Conservation (phyloP, 176 grass and related monocot species). For the Eragrostis nindensis region DNA sequence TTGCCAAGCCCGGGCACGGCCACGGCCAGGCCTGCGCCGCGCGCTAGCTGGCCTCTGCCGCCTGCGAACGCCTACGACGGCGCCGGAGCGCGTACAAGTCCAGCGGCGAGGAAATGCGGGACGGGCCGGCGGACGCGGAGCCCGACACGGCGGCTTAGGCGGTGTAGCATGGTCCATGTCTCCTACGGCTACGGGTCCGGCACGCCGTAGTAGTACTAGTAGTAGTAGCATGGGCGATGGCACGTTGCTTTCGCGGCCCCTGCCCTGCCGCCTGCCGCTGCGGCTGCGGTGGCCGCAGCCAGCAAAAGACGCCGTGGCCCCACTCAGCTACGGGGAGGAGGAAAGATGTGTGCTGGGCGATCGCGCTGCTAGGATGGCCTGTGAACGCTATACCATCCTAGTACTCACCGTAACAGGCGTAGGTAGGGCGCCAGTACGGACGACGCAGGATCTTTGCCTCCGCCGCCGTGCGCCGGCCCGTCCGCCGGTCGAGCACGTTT, state of each 20-base stretch:
- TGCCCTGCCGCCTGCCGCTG: not conserved
- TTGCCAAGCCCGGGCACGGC: not conserved
- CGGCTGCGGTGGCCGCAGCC: not conserved
- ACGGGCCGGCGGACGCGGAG: not conserved
- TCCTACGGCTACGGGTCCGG: not conserved
- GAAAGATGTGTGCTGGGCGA: not conserved
- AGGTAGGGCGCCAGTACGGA: not conserved
- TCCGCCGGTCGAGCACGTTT: too few species aligned
- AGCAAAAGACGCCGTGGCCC: conserved; percentile 21
- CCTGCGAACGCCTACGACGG: not conserved
- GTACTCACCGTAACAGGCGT: not conserved
- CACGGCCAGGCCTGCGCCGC: not conserved
- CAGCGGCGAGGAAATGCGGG: not conserved
- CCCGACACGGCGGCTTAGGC: not conserved
- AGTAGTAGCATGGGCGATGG: conserved; percentile 24
- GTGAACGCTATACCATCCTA: not conserved
- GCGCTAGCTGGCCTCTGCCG: too few species aligned
- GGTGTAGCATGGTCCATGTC: conserved; percentile 15
- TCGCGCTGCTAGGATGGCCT: too few species aligned
- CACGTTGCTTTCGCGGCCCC: conserved; percentile 39
- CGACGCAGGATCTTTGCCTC: not conserved
- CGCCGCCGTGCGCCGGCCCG: not conserved
- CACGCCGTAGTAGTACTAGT: not conserved
- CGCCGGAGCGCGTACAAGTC: not conserved
- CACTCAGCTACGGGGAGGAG: too few species aligned